These are phyloP conservation scores for Aspergillus aculeatus DNA, from an alignment of 2,329 filamentous ascomycete genomes.

Conservation along the genomic window DNA sequence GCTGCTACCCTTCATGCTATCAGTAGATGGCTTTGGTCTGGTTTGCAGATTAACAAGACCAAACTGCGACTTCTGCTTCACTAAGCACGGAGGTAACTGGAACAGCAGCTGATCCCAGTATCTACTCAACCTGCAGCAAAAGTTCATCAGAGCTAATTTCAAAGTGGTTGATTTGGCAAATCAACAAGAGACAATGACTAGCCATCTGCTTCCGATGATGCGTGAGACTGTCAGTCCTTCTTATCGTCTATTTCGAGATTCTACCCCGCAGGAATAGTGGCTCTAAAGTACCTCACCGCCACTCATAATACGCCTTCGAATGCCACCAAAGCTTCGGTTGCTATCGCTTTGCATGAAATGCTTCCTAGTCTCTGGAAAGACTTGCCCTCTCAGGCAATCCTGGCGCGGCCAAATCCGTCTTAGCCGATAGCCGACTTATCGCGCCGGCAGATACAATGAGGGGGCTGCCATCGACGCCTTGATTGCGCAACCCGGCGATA, in stretches of 20 bases:
- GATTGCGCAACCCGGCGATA: slow-evolving; percentile 6
- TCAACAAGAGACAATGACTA: not conserved
- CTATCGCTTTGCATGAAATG: not conserved
- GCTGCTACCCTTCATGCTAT: not conserved
- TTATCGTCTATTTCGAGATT: not conserved
- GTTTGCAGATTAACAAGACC: not conserved
- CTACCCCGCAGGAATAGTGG: not conserved
- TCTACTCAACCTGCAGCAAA: not conserved
- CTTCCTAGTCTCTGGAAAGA: not conserved
- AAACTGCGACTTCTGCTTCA: not conserved
- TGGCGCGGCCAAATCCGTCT: slow-evolving; percentile 1
- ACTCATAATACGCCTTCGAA: not conserved
- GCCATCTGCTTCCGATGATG: not conserved
- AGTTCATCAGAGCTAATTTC: not conserved
- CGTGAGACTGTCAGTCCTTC: not conserved
- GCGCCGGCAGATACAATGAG: not conserved
- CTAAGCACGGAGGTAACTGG: not conserved
- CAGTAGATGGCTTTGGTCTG: too few relatives aligned
- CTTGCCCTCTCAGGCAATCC: slow-evolving; percentile 3
- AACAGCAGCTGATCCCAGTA: not conserved
- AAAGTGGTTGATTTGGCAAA: not conserved
- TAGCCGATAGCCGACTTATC: not conserved
- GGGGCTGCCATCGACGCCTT: not conserved
- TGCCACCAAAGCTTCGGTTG: not conserved
- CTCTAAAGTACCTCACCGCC: not conserved